Evolutionary conservation across 2,329 filamentous ascomycete species (phyloP).

Genomic region (Sclerotinia trifoliorum): DNA sequence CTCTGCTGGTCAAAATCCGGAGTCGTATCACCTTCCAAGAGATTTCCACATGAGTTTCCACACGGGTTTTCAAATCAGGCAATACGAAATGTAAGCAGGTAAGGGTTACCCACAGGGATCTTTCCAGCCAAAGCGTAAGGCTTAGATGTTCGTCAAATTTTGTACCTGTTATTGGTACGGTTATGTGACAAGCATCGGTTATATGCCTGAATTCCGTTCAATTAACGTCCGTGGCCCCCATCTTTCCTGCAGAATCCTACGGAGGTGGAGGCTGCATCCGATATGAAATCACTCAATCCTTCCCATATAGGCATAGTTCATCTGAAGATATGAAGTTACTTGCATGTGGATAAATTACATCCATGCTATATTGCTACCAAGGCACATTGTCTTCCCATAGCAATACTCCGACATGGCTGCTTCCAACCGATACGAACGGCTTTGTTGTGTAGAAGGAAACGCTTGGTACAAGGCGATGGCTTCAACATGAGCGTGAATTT

Average conservation of each 20-base stretch:
- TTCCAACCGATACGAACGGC: neutral
- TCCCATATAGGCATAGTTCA: neutral
- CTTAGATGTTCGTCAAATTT: neutral
- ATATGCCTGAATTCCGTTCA: neutral
- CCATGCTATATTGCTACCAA: neutral
- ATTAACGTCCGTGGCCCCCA: conserved; percentile 16
- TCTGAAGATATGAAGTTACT: conserved; percentile 3
- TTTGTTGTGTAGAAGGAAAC: neutral
- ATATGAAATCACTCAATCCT: conserved; percentile 8
- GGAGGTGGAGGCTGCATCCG: neutral
- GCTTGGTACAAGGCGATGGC: neutral
- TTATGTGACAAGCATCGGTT: conserved; percentile 15
- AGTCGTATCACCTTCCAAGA: neutral
- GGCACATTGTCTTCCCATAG: neutral
- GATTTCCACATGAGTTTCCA: neutral
- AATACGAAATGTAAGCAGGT: conserved; percentile 22
- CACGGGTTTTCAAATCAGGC: neutral
- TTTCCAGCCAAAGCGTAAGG: conserved; percentile 14
- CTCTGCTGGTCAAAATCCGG: conserved; percentile 1
- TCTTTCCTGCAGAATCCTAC: conserved; percentile 2
- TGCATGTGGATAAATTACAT: conserved; percentile 1
- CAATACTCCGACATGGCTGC: neutral
- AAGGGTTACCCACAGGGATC: neutral
- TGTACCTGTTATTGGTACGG: neutral
- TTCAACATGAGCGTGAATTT: neutral